Evolutionary conservation across 805 yeast species (phyloP).

Genomic region (Clavispora asparagi): DNA sequence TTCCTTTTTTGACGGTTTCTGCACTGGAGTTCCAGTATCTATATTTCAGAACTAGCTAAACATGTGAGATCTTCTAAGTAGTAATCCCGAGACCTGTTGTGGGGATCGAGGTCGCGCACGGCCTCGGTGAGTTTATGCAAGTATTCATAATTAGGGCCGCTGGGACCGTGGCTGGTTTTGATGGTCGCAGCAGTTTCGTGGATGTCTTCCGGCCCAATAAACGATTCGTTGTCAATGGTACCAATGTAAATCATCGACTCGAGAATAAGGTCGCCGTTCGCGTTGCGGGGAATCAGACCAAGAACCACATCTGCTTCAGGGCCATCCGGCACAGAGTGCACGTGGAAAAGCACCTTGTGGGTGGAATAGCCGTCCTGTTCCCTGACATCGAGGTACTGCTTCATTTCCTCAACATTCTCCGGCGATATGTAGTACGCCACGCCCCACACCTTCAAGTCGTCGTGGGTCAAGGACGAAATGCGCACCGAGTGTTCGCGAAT

Average conservation of each 20-base stretch:
- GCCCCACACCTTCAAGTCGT: slow-evolving; percentile 62
- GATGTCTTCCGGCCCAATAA: slow-evolving; percentile 74
- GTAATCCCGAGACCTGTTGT: slow-evolving; percentile 19
- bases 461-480: slow-evolving; percentile 22
- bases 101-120: slow-evolving; percentile 20
- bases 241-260: slow-evolving; percentile 76
- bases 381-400: slow-evolving; percentile 67
- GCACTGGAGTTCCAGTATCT: not conserved
- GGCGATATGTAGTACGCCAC: slow-evolving; percentile 79
- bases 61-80: slow-evolving; percentile 31
- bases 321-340: slow-evolving; percentile 23
- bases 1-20: not conserved
- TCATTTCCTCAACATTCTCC: slow-evolving; percentile 54
- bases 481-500: slow-evolving; percentile 8
- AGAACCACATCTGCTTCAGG: slow-evolving; percentile 3
- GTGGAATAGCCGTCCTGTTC: slow-evolving; percentile 87
- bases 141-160: slow-evolving; percentile 78
- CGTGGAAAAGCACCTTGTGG: slow-evolving; percentile 60
- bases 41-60: not conserved
- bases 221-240: slow-evolving; percentile 72
- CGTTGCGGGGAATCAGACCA: slow-evolving; percentile 11
- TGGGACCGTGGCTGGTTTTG: slow-evolving; percentile 58
- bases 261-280: slow-evolving; percentile 39
- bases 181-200: slow-evolving; percentile 58
- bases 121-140: slow-evolving; percentile 50